A percentile compares a stretch with the other conserved stretches of the same genome.
phyloP scores from a whole-genome alignment of 78 protist species.

The Dictyostelium purpureum region DNA sequence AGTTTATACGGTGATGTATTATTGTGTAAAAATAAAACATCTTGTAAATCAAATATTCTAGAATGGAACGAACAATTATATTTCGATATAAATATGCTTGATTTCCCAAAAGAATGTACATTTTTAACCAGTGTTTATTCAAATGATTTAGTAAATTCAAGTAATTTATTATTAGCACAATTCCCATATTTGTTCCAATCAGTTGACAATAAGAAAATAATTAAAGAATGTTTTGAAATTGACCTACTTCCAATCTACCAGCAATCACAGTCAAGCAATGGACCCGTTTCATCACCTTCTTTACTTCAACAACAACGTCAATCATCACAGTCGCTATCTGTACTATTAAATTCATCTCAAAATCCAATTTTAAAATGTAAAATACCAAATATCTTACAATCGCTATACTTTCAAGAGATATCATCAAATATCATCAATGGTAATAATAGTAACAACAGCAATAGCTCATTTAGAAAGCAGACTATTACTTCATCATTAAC shows the following conservation, averaged over 20 bases:
- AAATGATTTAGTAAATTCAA: neutral
- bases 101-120: conserved; percentile 58
- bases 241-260: conserved; percentile 4
- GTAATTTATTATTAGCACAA: conserved; percentile 31
- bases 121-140: conserved; percentile 23
- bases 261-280: neutral
- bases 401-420: neutral
- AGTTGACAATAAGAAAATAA: conserved; percentile 9
- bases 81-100: conserved; percentile 31
- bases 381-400: neutral
- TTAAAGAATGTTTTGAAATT: conserved; percentile 3
- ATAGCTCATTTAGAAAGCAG: neutral
- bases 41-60: neutral
- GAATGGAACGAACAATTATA: conserved; percentile 73
- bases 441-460: neutral
- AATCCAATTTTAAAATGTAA: neutral
- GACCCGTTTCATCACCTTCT: neutral
- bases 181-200: conserved; percentile 16
- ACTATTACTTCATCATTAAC: neutral
- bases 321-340: neutral
- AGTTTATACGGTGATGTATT: conserved; percentile 37
- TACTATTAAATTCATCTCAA: neutral
- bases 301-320: neutral
- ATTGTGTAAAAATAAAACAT: conserved; percentile 12
- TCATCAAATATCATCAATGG: neutral